Base-by-base conservation (phyloP, 2,329 filamentous ascomycete genomes). In the Diaporthe helianthi region DNA sequence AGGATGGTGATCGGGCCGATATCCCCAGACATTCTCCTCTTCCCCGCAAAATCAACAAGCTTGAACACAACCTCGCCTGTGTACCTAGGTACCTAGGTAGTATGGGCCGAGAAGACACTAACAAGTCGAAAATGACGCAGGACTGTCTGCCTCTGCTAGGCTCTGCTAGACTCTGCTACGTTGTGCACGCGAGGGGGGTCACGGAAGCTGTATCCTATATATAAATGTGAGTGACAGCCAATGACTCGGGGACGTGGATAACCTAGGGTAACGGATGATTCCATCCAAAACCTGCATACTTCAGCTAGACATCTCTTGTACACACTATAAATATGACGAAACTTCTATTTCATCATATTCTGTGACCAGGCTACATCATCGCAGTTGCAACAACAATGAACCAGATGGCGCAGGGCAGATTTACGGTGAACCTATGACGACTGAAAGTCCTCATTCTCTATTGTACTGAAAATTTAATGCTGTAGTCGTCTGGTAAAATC, bases 1-100 rank as follows among this genome's bases (percentile, higher is more conserved):
- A 24, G 55, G 38, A 31, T 60, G 38, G 24, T 60, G 38, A 41
- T 60, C 55, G 55, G 55, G 8, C 55, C 38, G 38, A n/a, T 31
- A 46, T 46, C 55, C 38, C 55, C 55, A 61, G 38, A 47, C 10
- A 33, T 7, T 46, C 38, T 61, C 55, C 38, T 61, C 55, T 61
- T 47, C 55, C 55, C 55, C 55, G 55, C 41, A 61, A 61, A 47
- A 61, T 47, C 38, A 31, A 31, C 24, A 47, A 22, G 38, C n/a
- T 47, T 22, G 24, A 33, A 33, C 47, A 47, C 55, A 31, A 61
- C 55, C 41, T 58, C 53, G 17, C 10, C 19, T 44, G 17, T 10
- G 29, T 33, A 46, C 55, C n/a, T n/a, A n/a, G n/a, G n/a, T n/a
- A n/a, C n/a, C n/a, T n/a, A n/a, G n/a, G n/a, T n/a, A n/a, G n/a